Evolutionary conservation across 2,329 filamentous ascomycete species (phyloP), one percentile per base, ranked within the genome.

Genomic region (Penicillium digitatum): DNA sequence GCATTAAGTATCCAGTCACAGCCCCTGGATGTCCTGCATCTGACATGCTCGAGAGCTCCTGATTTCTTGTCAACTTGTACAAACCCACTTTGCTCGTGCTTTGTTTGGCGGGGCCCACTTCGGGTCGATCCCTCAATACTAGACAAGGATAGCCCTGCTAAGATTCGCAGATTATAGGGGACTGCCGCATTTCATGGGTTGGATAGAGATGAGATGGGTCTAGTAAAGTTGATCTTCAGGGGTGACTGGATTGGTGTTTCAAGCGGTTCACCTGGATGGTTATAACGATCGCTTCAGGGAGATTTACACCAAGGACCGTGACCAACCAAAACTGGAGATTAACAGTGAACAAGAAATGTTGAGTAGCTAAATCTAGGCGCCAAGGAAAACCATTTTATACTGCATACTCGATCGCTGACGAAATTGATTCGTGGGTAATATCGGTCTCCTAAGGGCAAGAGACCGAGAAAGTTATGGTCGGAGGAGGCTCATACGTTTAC

Each of bases 101-200:
- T 48, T 48, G 24, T 39, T 39, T 37, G 32, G 37, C 14, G 16
- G 3, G 32, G 22, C 4, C 34, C 24, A 27, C n/a, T 27, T 48
- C 34, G 12, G 14, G 32, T 39, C 22, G 34, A 39, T 48, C 45
- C 20, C 18, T 20, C 20, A 24, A 34, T 20, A 3, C 27, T 34
- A 43, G 20, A 31, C 35, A 34, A 34, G 48, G 38, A 34, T 40
- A 26, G 10, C 35, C 37, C 37, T 10, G 18, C 83, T 53, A 67
- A 4, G 11, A 16, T 26, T 27, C 22, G 11, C 20, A 14, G 6
- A 47, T 10, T 18, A 31, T 11, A 22, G 11, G 16, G 16, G 24
- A 16, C 16, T 4, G 6, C 2, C 38, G 5, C 20, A 24, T 24
- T 24, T 18, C 18, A n/a, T 12, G 5, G 16, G 40, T 27, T 11